A percentile compares a stretch with the other conserved stretches of the same genome.
phyloP scores from a whole-genome alignment of 179 eudicot genomes.

The Corrigiola litoralis region DNA sequence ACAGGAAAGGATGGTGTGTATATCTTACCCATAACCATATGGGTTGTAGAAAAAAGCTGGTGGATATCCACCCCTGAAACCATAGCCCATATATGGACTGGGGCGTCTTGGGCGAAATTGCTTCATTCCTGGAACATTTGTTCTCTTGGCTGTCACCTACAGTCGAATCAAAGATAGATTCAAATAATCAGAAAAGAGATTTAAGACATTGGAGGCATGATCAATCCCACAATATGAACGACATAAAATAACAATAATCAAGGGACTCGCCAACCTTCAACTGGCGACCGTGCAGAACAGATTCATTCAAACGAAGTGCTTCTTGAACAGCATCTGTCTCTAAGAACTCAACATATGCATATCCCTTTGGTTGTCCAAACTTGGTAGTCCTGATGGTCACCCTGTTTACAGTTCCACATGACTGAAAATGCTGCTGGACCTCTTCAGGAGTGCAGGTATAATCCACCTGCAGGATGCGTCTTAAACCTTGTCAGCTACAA shows the following conservation, averaged over 20 bases:
- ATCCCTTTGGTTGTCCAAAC: slow-evolving; percentile 65
- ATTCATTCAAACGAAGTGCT: slow-evolving; percentile 50
- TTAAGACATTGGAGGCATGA: not conserved
- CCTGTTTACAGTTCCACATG: slow-evolving; percentile 60
- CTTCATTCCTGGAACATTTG: slow-evolving; percentile 65
- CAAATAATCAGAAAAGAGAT: not conserved
- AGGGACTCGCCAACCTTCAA: slow-evolving; percentile 38
- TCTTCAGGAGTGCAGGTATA: slow-evolving; percentile 67
- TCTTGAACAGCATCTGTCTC: slow-evolving; percentile 54
- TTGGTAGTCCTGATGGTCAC: slow-evolving; percentile 56
- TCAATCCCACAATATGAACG: not conserved
- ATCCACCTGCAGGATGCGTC: slow-evolving; percentile 42
- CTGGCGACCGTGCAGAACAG: slow-evolving; percentile 68
- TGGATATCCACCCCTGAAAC: slow-evolving; percentile 40
- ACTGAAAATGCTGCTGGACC: slow-evolving; percentile 61
- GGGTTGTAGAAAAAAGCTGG: slow-evolving; percentile 46
- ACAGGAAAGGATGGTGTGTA: not conserved
- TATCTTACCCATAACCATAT: slow-evolving; percentile 57
- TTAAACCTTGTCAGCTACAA: slow-evolving; percentile 7
- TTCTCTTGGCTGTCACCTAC: slow-evolving; percentile 55
- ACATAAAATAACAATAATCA: not conserved
- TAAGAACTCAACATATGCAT: slow-evolving; percentile 60
- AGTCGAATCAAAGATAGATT: slow-evolving; percentile 6
- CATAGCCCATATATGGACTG: slow-evolving; percentile 40
- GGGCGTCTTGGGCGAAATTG: slow-evolving; percentile 45